A percentile compares a stretch with the other conserved stretches of the same genome.
phyloP scores from a whole-genome alignment of 2,329 filamentous ascomycete genomes.

The Neofusicoccum sp. region DNA sequence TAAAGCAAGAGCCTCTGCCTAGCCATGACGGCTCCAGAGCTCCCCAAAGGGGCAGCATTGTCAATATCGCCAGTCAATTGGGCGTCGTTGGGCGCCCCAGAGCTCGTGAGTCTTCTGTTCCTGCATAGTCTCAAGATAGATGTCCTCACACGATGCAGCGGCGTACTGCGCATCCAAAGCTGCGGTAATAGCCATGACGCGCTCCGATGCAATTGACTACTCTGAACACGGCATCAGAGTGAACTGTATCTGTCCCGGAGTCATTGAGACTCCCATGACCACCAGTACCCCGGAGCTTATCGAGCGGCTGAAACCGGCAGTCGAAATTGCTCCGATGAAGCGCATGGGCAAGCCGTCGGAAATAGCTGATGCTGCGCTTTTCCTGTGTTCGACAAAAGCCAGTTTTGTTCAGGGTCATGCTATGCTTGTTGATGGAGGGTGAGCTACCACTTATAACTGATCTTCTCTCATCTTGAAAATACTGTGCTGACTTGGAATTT shows the following conservation, averaged over 20 bases:
- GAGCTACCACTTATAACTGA: background rate
- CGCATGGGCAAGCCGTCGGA: constrained; percentile 55
- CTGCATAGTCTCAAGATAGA: background rate
- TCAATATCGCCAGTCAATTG: constrained; percentile 59
- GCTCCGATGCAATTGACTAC: constrained; percentile 60
- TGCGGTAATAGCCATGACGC: constrained; percentile 61
- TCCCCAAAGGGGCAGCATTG: constrained; percentile 47
- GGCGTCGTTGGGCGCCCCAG: constrained; percentile 42
- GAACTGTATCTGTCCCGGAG: constrained; percentile 61
- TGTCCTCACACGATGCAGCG: constrained; percentile 38
- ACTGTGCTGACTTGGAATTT: background rate
- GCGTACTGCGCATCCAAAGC: constrained; percentile 62
- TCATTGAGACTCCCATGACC: constrained; percentile 46
- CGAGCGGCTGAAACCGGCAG: constrained; percentile 41
- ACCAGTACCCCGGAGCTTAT: constrained; percentile 32
- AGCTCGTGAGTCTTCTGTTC: constrained; percentile 35
- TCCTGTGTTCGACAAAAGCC: constrained; percentile 55
- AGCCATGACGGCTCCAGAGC: constrained; percentile 50
- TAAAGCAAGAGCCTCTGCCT: constrained; percentile 54
- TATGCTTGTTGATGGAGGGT: constrained; percentile 52
- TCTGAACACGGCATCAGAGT: constrained; percentile 54
- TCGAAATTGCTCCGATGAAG: constrained; percentile 51
- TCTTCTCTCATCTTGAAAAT: no score
- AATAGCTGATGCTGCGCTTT: constrained; percentile 56
- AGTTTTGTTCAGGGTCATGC: constrained; percentile 56